Base-by-base conservation (phyloP, 148 eudicot species). In the Limonium bicolor region DNA sequence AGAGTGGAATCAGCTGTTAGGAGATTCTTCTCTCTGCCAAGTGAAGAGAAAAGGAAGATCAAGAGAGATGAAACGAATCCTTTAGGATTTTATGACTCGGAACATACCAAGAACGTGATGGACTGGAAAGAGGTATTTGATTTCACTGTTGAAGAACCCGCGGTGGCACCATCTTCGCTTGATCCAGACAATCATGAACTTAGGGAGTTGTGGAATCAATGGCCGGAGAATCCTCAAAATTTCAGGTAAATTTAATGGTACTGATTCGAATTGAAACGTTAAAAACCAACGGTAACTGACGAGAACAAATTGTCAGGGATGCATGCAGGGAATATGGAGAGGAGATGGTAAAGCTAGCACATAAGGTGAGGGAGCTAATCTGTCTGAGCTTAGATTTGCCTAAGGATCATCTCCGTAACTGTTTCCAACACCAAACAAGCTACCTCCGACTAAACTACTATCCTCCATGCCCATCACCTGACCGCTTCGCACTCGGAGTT, bases 401-500 rank as follows among this genome's bases (percentile, higher is more conserved):
- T 2, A 59, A 37, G 15, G 52, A 70, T 11, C 65, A 65, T 11
- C 50, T 81, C 5, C 41, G 51, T 20, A 60, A 52, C 6, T 73
- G 36, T 38, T 75, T 81, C 48, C 24, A 69, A 11, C 64, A 75
- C 14, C 81, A 70, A 0, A 58, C 76, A 4, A 67, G 66, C 51
- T 65, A 65, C 7, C 48, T 76, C 15, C 41, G 90, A 45, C 68
- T 87, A 29, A 77, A 82, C 52, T 51, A 79, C 74, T 87, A 82
- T 32, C 72, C 82, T 0, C 58, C 74, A 5, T 82, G 96, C 56
- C 90, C 82, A 1, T 41, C 41, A 17, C 90, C 94, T 30, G 51
- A 74, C 18, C n/a, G n/a, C n/a, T 50, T 69, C 8, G 80, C 82
- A 19, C 75, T 87, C 10, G 94, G 86, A 1, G 65, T 80, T 18